Conservation (phyloP, 306 rosid species). For the Vicia sativa region DNA sequence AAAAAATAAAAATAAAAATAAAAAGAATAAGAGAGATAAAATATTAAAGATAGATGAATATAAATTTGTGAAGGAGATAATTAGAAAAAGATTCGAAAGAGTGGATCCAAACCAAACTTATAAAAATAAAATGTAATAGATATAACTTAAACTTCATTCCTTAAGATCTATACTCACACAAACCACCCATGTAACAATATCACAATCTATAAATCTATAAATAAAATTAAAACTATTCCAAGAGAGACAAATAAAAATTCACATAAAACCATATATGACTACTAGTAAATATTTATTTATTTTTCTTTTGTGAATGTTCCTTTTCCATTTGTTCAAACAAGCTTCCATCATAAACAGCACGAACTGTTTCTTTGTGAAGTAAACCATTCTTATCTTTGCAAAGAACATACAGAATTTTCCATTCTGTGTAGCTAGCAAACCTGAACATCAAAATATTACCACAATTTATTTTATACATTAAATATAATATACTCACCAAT, state of each 20-base stretch:
- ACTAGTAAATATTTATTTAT: not conserved
- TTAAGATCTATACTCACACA: not conserved
- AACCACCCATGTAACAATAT: not conserved
- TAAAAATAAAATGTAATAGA: not conserved
- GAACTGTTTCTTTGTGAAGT: slow-evolving; percentile 57
- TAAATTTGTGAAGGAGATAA: too few species aligned
- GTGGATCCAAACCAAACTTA: too few species aligned
- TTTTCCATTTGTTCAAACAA: slow-evolving; percentile 70
- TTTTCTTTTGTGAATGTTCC: slow-evolving; percentile 50
- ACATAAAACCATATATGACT: not conserved
- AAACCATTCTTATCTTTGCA: slow-evolving; percentile 79
- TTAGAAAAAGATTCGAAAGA: too few species aligned
- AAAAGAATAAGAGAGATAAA: too few species aligned
- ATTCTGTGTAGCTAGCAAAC: slow-evolving; percentile 65
- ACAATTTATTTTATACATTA: not conserved
- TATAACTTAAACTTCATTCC: not conserved
- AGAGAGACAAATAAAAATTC: not conserved
- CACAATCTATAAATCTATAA: not conserved
- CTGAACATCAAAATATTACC: slow-evolving; percentile 40
- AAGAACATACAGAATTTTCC: slow-evolving; percentile 65
- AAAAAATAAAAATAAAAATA: too few species aligned
- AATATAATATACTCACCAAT: not conserved
- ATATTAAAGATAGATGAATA: too few species aligned
- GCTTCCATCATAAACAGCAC: slow-evolving; percentile 79
- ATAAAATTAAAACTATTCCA: not conserved